phyloP scores from a whole-genome alignment of 345 rosid species.

The Crucihimalaya himalaica region DNA sequence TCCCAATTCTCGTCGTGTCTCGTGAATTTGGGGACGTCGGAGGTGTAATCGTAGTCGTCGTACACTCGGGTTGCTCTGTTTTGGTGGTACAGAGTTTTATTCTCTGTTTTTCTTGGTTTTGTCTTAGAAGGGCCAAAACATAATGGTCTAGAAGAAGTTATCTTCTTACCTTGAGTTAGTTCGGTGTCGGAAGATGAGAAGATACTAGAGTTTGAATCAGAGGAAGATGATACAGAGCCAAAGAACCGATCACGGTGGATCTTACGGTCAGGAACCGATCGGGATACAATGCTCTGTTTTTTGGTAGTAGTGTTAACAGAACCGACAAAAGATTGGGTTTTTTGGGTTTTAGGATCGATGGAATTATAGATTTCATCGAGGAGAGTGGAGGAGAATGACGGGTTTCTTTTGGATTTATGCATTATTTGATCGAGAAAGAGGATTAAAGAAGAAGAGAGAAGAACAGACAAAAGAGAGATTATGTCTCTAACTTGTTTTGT shows the following conservation, averaged over 20 bases:
- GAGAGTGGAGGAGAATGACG: conserved; percentile 87
- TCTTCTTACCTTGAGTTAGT: conserved; percentile 45
- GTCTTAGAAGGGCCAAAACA: conserved; percentile 42
- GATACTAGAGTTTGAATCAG: conserved; percentile 70
- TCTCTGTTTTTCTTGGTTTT: conserved; percentile 50
- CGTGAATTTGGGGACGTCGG: conserved; percentile 43
- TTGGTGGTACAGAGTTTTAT: conserved; percentile 43
- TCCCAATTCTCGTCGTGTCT: conserved; percentile 45
- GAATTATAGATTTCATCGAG: conserved; percentile 95
- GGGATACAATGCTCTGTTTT: conserved; percentile 33
- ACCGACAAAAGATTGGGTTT: conserved; percentile 43
- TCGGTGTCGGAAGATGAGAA: conserved; percentile 89
- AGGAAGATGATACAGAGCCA: conserved; percentile 74
- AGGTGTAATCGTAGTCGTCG: conserved; percentile 35
- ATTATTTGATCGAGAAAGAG: conserved; percentile 18
- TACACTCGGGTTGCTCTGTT: conserved; percentile 39
- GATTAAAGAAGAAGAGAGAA: conserved; percentile 31
- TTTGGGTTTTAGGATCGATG: conserved; percentile 51
- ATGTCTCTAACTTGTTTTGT: neutral
- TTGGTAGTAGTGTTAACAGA: conserved; percentile 39
- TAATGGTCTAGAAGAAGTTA: conserved; percentile 40
- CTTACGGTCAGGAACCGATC: conserved; percentile 27
- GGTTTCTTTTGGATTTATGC: conserved; percentile 50
- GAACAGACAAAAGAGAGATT: conserved; percentile 30
- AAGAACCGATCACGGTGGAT: conserved; percentile 44